Evolutionary conservation across 139 green algal genomes (phyloP).

Genomic region (Haematococcus sp.): DNA sequence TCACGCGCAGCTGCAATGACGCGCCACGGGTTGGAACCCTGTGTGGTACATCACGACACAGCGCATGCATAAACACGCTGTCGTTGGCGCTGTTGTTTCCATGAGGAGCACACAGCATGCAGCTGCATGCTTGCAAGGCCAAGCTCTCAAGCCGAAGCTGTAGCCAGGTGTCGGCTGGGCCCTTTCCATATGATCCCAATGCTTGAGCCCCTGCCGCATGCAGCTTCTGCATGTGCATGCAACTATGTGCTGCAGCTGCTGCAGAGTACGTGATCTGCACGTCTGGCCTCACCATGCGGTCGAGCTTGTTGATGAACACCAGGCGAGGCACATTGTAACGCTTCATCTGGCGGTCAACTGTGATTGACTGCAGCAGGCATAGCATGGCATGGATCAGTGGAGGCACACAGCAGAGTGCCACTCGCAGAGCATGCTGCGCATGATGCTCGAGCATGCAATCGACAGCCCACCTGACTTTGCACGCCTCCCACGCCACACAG

Average conservation of each 20-base stretch:
- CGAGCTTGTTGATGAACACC: slow-evolving; percentile 95
- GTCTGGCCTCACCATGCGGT: slow-evolving; percentile 51
- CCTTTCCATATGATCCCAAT: too few species aligned
- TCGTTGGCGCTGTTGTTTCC: too few species aligned
- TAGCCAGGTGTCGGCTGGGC: too few species aligned
- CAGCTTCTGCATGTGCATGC: too few species aligned
- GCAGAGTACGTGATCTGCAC: too few species aligned
- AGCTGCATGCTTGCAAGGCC: background rate
- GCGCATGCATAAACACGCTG: too few species aligned
- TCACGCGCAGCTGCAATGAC: slow-evolving; percentile 76
- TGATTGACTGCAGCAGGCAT: slow-evolving; percentile 71
- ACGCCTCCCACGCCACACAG: slow-evolving; percentile 91
- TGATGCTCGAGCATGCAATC: background rate
- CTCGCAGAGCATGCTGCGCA: background rate
- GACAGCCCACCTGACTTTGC: slow-evolving; percentile 74
- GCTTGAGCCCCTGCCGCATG: too few species aligned
- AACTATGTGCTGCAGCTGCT: too few species aligned
- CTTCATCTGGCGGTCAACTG: slow-evolving; percentile 95
- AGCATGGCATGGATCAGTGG: background rate
- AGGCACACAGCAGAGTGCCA: background rate
- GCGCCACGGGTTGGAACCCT: slow-evolving; percentile 79
- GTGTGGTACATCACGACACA: background rate
- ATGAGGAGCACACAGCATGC: background rate
- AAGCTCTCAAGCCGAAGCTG: too few species aligned
- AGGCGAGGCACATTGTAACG: slow-evolving; percentile 90